phyloP scores from a whole-genome alignment of 2,329 filamentous ascomycete species.

The Pseudogymnoascus sp. region DNA sequence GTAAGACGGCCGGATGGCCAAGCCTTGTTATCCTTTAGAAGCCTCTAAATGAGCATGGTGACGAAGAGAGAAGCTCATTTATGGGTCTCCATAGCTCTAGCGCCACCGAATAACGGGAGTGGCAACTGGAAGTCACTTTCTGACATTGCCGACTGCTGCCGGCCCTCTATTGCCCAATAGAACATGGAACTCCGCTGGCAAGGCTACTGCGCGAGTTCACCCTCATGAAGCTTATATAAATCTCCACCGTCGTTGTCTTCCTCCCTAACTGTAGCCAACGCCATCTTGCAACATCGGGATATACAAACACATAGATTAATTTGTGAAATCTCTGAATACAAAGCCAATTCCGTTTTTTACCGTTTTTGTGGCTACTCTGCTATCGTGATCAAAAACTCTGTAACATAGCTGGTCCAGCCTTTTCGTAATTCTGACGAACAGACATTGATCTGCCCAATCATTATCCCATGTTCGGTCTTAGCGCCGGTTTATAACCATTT shows the following conservation, averaged over 20 bases:
- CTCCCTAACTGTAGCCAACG: neutral
- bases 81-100: neutral
- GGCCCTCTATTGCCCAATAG: neutral
- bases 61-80: neutral
- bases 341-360: neutral
- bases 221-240: neutral
- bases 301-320: neutral
- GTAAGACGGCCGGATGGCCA: neutral
- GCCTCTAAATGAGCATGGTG: neutral
- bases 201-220: neutral
- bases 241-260: neutral
- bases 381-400: neutral
- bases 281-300: neutral
- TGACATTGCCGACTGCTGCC: neutral
- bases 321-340: neutral
- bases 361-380: neutral
- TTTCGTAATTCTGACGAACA: neutral
- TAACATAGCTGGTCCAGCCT: neutral
- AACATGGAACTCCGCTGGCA: neutral
- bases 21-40: neutral
- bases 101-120: slow-evolving; percentile 6
- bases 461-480: neutral
- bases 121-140: neutral
- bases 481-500: neutral
- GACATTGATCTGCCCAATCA: neutral